Evolutionary conservation across 2,329 filamentous ascomycete genomes (phyloP).

Genomic region (Ophiostoma australiae): DNA sequence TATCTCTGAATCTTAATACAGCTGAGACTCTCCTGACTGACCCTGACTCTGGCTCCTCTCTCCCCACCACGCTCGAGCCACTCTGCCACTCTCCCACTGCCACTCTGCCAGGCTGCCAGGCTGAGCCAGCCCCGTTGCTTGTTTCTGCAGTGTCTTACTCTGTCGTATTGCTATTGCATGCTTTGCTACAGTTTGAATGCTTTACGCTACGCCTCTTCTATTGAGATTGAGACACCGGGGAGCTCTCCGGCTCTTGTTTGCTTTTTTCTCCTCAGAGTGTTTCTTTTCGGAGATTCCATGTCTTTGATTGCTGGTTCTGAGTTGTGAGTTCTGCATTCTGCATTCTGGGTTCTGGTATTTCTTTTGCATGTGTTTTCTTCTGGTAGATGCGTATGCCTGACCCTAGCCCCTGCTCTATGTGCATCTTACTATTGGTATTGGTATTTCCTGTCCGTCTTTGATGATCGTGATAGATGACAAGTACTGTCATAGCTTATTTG

Average conservation of each 20-base stretch:
- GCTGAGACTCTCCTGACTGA: constrained; percentile 5
- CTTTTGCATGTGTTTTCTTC: not conserved
- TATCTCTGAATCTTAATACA: not conserved
- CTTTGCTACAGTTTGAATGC: too few species aligned
- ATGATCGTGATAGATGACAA: constrained; percentile 4
- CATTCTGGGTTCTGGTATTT: too few species aligned
- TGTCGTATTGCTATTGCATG: not conserved
- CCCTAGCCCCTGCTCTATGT: not conserved
- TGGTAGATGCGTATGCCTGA: not conserved
- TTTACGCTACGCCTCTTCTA: not conserved
- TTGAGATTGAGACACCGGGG: not conserved
- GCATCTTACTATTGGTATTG: not conserved
- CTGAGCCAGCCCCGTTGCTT: constrained; percentile 2
- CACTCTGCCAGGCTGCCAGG: not conserved
- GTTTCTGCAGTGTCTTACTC: constrained; percentile 11
- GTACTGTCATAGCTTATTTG: constrained; percentile 1
- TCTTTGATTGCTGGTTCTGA: not conserved
- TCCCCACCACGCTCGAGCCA: not conserved
- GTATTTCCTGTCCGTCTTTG: not conserved
- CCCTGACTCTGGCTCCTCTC: not conserved
- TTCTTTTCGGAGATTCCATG: not conserved
- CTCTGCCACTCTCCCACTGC: not conserved
- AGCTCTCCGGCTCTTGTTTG: not conserved
- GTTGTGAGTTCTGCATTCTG: too few species aligned
- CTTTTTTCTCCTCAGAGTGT: not conserved